Base-by-base conservation (phyloP, 2,329 filamentous ascomycete genomes). In the Sporothrix globosa region DNA sequence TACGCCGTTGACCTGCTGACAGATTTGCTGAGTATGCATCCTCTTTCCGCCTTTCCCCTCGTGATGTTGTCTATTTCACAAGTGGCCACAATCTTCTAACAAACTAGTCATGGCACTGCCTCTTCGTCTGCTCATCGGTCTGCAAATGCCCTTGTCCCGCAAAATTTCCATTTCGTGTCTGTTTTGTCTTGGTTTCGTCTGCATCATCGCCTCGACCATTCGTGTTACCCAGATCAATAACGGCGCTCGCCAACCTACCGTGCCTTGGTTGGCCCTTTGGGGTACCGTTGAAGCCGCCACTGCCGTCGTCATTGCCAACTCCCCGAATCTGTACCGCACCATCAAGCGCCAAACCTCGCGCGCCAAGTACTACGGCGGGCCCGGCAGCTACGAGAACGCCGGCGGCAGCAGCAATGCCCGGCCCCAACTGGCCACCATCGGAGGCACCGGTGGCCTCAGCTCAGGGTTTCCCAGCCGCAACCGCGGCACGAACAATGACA, bases 151-250 rank as follows among this genome's bases (percentile, higher is more conserved):
- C 24, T 17, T 56, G 24, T 56, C 53, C 14, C 53, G 53, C n/a
- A 56, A 56, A 13, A 27, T 56, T 14, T 56, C 53, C 21, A 56
- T 56, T 24, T 24, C 53, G 3, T 27, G 21, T 11, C 53, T 56
- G 24, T 56, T 56, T 24, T 56, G 53, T 14, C 53, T 56, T 13
- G 53, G 53, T 27, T 56, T 56, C 10, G 53, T 56, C 53, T 56
- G 53, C 53, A 56, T 56, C 24, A 56, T 56, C n/a, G 53, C 53
- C 10, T 56, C 53, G 3, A 56, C 53, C 24, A 56, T 56, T 13
- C 53, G 53, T 17, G 53, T 34, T 24, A 56, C 53, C 21, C 53
- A 56, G n/a, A 34, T 56, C 53, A 56, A 56, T 24, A 56, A 56
- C 53, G 53, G 53, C 53, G 4, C 53, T 5, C 53, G 21, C 24